These are phyloP conservation scores for Sechiopsis laciniata DNA, from an alignment of 306 rosid species.

Conservation along the genomic window DNA sequence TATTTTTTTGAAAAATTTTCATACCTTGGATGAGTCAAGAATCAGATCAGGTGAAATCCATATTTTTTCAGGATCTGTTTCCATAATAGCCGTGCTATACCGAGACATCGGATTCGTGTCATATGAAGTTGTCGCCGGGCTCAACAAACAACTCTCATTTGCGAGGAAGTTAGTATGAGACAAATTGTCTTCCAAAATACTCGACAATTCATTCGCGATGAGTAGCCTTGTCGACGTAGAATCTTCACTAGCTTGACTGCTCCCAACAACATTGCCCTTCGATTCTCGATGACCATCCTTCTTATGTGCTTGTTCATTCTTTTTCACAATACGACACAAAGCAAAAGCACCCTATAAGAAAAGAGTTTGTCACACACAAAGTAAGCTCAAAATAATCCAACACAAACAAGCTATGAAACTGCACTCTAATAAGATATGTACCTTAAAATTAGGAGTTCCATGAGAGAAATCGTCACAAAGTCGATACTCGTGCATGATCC, in stretches of 20 bases:
- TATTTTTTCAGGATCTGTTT: slow-evolving; percentile 40
- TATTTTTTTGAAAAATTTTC: background rate
- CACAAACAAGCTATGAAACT: background rate
- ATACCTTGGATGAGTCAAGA: slow-evolving; percentile 86
- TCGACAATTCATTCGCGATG: slow-evolving; percentile 32
- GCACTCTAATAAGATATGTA: slow-evolving; percentile 19
- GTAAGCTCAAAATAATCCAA: slow-evolving; percentile 8
- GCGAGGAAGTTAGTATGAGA: slow-evolving; percentile 36
- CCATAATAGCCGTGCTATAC: slow-evolving; percentile 37
- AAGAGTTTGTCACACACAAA: slow-evolving; percentile 7
- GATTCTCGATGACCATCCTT: slow-evolving; percentile 40
- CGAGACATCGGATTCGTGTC: slow-evolving; percentile 36
- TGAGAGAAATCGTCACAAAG: slow-evolving; percentile 50
- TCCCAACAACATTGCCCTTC: slow-evolving; percentile 35
- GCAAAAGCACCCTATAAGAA: slow-evolving; percentile 61
- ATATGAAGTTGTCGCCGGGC: slow-evolving; percentile 40
- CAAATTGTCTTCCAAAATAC: slow-evolving; percentile 36
- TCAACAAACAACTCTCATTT: slow-evolving; percentile 46
- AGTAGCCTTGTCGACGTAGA: slow-evolving; percentile 27
- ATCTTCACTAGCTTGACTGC: slow-evolving; percentile 36
- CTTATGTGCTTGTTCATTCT: slow-evolving; percentile 49
- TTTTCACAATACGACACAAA: slow-evolving; percentile 74
- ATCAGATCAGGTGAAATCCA: slow-evolving; percentile 75
- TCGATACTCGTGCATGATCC: slow-evolving; percentile 97
- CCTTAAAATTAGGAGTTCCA: slow-evolving; percentile 55